Evolutionary conservation across 441 rosid species (phyloP), one percentile per base, ranked within the genome.

Genomic region (Corymbia calophylla): DNA sequence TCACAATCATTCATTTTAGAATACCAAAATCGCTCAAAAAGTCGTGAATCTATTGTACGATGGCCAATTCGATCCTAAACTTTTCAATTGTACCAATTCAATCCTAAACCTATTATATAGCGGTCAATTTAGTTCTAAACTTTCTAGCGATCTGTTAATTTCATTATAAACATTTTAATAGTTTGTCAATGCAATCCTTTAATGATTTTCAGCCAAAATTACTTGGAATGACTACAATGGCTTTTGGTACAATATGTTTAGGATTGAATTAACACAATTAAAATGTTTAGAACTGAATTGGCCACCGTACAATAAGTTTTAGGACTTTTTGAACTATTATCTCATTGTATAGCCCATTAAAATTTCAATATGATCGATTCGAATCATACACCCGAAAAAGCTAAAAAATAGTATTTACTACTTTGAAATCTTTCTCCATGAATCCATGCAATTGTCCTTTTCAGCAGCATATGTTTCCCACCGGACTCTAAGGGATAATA

Each of bases 61-160:
- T 25, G 1, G 1, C 3, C n/a, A 58, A 58, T 58, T 10, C 0
- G 11, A 0, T 1, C 3, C 4, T 58, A 25, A 58, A 10, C 3
- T 25, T 58, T 58, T 58, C 15, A 58, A 58, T 4, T 25, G 6
- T 25, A 11, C n/a, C 14, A 58, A 23, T 25, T 58, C 3, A 25
- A 13, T 25, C 7, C 2, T 58, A 10, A 58, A 58, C 11, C n/a
- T 58, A 58, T 25, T 2, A 1, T 58, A 25, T 1, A 2, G 5
- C 6, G 25, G 14, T 2, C 8, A 58, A 9, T 58, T 56, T 56
- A 56, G 23, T 8, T 0, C 5, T 15, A 15, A 53, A 53, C 2
- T 5, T 53, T 53, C 9, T 53, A 16, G 55, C 9, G 5, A 56
- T 56, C 9, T 23, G 3, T 0, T 23, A 18, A 56, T 56, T 56